Base-by-base conservation (phyloP, 352 stramenopile genomes). In the Elongisporangium anandrum region DNA sequence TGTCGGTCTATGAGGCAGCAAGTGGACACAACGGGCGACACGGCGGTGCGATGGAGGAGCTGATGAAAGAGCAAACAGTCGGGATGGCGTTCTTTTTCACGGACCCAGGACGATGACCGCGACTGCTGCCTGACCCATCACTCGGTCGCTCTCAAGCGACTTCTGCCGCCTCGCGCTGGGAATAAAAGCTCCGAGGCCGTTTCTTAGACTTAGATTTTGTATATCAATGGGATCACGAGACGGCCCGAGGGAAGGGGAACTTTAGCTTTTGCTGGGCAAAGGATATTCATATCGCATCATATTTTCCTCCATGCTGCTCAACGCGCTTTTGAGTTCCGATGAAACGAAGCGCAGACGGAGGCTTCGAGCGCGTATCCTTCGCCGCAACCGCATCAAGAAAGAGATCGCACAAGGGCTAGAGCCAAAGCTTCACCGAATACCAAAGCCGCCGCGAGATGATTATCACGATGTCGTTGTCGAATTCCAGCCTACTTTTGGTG, bases 321-420 rank as follows among this genome's bases (percentile, higher is more conserved):
- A 78, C 16, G 76, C 63, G 47, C 58, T 90, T 52, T 52, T 88
- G 22, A 70, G 88, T 57, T 69, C 78, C 0, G 72, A 90, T 34
- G 78, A 88, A 62, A 74, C 70, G n/a, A 59, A 60, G 38, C 72
- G 72, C 17, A 68, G 72, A 16, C 72, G 73, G 12, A 57, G 69
- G 6, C 58, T 81, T 22, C 80, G 80, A 9, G 80, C 77, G 29
- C 69, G 68, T 16, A 87, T 90, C 61, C 64, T 87, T 6, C 69
- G 78, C 1, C 70, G 80, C 15, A 90, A 87, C 22, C 77, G 80
- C 15, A 87, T 87, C 72, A 78, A 82, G 39, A 59, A 60, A 3
- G 80, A 90, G 61, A 61, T 85, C 55, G 70, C 58, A 2, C 70
- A 79, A 52, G 78, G 74, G 17, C 63, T 86, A 1, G 66, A 74